Base-by-base conservation (phyloP, 2,329 filamentous ascomycete species). In the Cercospora janseana region DNA sequence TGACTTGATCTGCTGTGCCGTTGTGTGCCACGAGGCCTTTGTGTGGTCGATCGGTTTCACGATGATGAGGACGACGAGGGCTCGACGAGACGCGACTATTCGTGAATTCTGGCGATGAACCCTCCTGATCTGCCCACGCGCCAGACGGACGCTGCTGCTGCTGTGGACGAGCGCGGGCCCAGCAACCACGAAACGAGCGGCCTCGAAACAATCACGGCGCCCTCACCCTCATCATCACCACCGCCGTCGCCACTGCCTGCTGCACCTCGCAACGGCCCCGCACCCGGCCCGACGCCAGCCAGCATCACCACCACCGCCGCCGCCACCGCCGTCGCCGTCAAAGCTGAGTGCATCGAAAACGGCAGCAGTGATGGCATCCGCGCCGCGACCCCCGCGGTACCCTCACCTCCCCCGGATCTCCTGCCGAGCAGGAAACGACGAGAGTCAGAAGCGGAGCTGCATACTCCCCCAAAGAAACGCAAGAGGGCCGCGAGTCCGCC, bases 381-480 rank as follows among this genome's bases (percentile, higher is more conserved):
- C 26, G 35, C 32, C 32, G 46, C 47, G 32, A 40, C 31, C 41
- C 13, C 47, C 38, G 26, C 35, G 12, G 55, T 26, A 27, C 20
- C 60, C 38, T 58, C 58, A 15, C 49, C 61, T 15, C 53, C 55
- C 34, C 64, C 58, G n/a, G 52, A 52, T 18, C 57, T 59, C 9
- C 52, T 40, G 35, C 59, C 60, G 62, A 68, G 61, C 47, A 54
- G 48, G 37, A 65, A 62, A 55, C 52, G 62, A 51, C 51, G 58
- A 29, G 63, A 65, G 49, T 63, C 61, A 15, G 58, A 60, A 42
- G 57, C 54, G 23, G 51, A 54, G 6, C 54, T 60, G 46, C 51
- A 49, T n/a, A 51, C 45, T 32, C 51, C 55, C 20, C 69, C 75
- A 12, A 90, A 90, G 70, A 81, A 85, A 66, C 83, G 82, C 55